These are phyloP conservation scores for Kluyveromyces dobzhanskii DNA, from an alignment of 805 yeast genomes.

Conservation along the genomic window DNA sequence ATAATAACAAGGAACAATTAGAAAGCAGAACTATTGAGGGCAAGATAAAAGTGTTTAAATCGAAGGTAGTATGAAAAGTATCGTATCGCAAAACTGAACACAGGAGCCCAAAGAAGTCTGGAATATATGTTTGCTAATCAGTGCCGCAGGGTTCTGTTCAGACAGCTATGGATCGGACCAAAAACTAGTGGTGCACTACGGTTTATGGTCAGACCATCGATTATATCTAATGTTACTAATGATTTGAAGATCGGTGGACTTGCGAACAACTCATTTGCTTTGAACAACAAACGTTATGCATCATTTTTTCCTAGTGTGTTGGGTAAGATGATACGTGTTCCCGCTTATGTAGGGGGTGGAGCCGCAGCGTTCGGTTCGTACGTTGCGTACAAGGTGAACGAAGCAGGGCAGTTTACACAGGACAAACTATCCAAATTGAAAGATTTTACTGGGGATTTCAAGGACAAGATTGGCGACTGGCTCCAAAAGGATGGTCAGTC, in stretches of 20 bases:
- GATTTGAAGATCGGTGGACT: not conserved
- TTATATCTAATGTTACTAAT: not conserved
- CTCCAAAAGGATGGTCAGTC: slow-evolving; percentile 15
- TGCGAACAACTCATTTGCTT: slow-evolving; percentile 5
- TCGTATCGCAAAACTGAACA: too few species aligned
- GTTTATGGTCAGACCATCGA: not conserved
- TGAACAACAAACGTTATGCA: slow-evolving; percentile 18
- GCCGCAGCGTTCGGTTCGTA: slow-evolving; percentile 93
- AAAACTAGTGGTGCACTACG: not conserved
- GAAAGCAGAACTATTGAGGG: too few species aligned
- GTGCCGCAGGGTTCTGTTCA: not conserved
- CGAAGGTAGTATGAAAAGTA: too few species aligned
- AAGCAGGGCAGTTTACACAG: slow-evolving; percentile 63
- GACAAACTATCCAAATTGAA: slow-evolving; percentile 56
- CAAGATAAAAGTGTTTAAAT: too few species aligned
- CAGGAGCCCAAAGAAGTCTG: too few species aligned
- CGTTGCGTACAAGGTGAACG: slow-evolving; percentile 84
- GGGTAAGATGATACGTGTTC: slow-evolving; percentile 49
- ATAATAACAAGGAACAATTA: too few species aligned
- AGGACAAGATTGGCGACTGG: slow-evolving; percentile 32
- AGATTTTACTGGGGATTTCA: slow-evolving; percentile 50
- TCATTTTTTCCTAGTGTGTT: slow-evolving; percentile 44
- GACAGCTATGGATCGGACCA: not conserved
- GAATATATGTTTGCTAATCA: not conserved
- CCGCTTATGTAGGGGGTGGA: slow-evolving; percentile 84